phyloP scores from a whole-genome alignment of 2,329 filamentous ascomycete genomes.

The Fusarium sublunatum region DNA sequence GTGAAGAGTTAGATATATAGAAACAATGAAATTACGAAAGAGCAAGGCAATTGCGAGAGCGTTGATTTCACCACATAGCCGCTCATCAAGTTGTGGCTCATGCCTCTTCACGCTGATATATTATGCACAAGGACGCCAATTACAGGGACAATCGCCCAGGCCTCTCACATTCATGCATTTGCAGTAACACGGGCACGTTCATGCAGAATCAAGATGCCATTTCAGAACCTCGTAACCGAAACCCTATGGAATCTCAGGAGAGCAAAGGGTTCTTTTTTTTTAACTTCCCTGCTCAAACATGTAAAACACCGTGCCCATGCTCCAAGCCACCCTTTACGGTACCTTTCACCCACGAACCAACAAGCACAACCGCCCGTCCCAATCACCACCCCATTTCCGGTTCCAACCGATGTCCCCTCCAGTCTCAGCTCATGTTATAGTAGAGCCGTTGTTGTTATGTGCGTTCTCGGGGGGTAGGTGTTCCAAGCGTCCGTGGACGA shows the following conservation, averaged over 20 bases:
- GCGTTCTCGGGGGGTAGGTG: constrained; percentile 18
- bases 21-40: not conserved
- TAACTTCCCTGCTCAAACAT: constrained; percentile 49
- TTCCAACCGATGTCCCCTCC: constrained; percentile 24
- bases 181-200: constrained; percentile 24
- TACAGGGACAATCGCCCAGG: constrained; percentile 1
- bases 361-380: constrained; percentile 33
- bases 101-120: not conserved
- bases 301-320: constrained; percentile 54
- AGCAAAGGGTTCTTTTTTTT: constrained; percentile 44
- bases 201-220: constrained; percentile 53
- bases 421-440: constrained; percentile 26
- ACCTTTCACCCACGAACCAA: constrained; percentile 38
- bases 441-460: constrained; percentile 20
- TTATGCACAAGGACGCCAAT: constrained; percentile 11
- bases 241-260: constrained; percentile 50
- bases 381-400: constrained; percentile 31
- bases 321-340: constrained; percentile 45
- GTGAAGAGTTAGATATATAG: constrained; percentile 26
- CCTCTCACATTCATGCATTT: constrained; percentile 1
- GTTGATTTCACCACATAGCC: not conserved
- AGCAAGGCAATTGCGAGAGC: not conserved
- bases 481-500: constrained; percentile 21
- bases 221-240: constrained; percentile 50
- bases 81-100: not conserved